Percentiles rank a stretch among this genome's conserved stretches.
Evolutionary conservation across 2,329 filamentous ascomycete species (phyloP).

Genomic region (Botrytis tulipae): DNA sequence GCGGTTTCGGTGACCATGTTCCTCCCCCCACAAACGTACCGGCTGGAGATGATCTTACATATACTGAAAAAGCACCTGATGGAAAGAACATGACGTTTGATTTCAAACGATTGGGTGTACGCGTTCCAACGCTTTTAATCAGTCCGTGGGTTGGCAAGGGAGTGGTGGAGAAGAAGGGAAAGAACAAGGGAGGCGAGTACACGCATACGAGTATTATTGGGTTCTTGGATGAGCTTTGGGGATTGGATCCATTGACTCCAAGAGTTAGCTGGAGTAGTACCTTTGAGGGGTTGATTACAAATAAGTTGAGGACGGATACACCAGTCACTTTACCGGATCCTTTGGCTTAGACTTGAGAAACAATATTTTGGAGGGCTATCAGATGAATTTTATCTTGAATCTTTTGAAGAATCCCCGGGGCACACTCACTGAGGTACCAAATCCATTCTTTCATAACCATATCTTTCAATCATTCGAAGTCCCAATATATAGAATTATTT

Average conservation of each 20-base stretch:
- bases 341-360: constrained; percentile 23
- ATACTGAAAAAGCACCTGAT: constrained; percentile 40
- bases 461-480: not conserved
- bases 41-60: constrained; percentile 40
- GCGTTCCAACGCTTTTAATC: constrained; percentile 45
- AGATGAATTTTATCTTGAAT: not conserved
- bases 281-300: constrained; percentile 35
- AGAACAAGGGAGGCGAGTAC: constrained; percentile 43
- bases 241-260: constrained; percentile 31
- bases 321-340: constrained; percentile 30
- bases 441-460: not conserved
- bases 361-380: not conserved
- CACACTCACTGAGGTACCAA: too few species aligned
- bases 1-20: constrained; percentile 49
- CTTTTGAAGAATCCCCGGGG: not conserved
- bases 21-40: constrained; percentile 44
- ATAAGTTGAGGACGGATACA: constrained; percentile 30
- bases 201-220: constrained; percentile 46
- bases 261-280: constrained; percentile 29
- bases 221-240: constrained; percentile 45
- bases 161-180: constrained; percentile 42
- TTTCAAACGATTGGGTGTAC: constrained; percentile 45
- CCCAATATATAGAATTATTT: not conserved
- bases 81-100: constrained; percentile 42
- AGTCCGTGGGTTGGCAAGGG: constrained; percentile 46